Percentiles rank a stretch among this genome's conserved stretches.
phyloP scores from a whole-genome alignment of 495 filamentous ascomycete genomes.

The Paragyromitra xinjiangensis region DNA sequence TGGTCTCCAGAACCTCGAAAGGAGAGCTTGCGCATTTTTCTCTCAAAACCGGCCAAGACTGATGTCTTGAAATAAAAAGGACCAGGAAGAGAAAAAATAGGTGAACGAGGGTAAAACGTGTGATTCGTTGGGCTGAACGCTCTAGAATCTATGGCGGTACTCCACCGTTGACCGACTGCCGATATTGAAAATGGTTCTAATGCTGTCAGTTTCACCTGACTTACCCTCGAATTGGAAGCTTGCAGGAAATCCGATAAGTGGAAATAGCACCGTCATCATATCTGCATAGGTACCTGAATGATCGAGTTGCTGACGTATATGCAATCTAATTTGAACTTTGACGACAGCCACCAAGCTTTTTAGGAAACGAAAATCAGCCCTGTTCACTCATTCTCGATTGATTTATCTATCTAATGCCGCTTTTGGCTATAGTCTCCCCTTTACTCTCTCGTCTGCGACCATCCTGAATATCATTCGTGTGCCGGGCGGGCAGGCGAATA shows the following conservation, averaged over 20 bases:
- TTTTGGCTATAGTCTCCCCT: slow-evolving; percentile 36
- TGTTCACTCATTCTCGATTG: slow-evolving; percentile 20
- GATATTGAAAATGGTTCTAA: slow-evolving; percentile 1
- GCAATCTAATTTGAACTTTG: neutral
- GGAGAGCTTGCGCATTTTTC: slow-evolving; percentile 8
- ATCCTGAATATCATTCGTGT: slow-evolving; percentile 33
- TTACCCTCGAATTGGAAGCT: slow-evolving; percentile 18
- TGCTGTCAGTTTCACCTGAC: slow-evolving; percentile 39
- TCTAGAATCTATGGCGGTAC: slow-evolving; percentile 20
- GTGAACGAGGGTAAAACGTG: neutral
- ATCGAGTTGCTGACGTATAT: slow-evolving; percentile 23
- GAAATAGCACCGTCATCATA: slow-evolving; percentile 3
- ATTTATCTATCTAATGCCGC: slow-evolving; percentile 36
- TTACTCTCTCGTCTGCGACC: slow-evolving; percentile 23
- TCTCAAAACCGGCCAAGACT: slow-evolving; percentile 17
- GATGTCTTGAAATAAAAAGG: slow-evolving; percentile 23
- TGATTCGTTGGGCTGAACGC: slow-evolving; percentile 30
- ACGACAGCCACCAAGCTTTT: slow-evolving; percentile 1
- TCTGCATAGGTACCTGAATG: slow-evolving; percentile 17
- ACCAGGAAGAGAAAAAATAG: slow-evolving; percentile 7
- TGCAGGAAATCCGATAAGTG: slow-evolving; percentile 18
- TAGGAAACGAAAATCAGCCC: slow-evolving; percentile 1
- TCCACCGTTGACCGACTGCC: slow-evolving; percentile 15
- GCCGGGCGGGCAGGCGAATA: slow-evolving; percentile 35
- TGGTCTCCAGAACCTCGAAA: slow-evolving; percentile 7